These are phyloP conservation scores for Cryptococcus wingfieldii DNA, from an alignment of 1,284 basidiomycete species.

Conservation along the genomic window DNA sequence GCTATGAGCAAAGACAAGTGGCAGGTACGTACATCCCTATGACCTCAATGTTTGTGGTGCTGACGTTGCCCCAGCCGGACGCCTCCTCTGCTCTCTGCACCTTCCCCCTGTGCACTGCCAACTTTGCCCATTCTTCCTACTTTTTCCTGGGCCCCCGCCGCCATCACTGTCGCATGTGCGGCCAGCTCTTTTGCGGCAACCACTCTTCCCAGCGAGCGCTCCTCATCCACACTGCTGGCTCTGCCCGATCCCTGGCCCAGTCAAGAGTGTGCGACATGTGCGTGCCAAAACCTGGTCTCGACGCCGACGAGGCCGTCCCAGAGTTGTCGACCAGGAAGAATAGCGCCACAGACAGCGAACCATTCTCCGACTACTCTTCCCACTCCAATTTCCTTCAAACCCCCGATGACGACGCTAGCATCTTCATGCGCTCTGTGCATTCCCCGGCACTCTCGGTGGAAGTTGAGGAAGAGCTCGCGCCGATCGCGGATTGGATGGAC, in stretches of 20 bases:
- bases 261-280: constrained; percentile 42
- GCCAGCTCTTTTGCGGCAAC: constrained; percentile 33
- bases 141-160: constrained; percentile 34
- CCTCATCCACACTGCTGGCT: constrained; percentile 11
- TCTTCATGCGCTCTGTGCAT: constrained; percentile 1
- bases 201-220: constrained; percentile 30
- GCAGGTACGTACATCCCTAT: constrained; percentile 27
- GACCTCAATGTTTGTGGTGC: not conserved
- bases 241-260: constrained; percentile 2
- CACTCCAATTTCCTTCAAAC: constrained; percentile 16
- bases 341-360: constrained; percentile 20
- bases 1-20: constrained; percentile 23
- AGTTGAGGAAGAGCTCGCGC: constrained; percentile 25
- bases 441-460: constrained; percentile 2
- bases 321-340: constrained; percentile 12
- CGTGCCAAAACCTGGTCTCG: constrained; percentile 5
- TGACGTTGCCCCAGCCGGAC: constrained; percentile 20
- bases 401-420: constrained; percentile 10
- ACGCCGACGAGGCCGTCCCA: not conserved
- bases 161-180: constrained; percentile 44
- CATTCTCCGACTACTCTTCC: constrained; percentile 5
- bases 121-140: constrained; percentile 35
- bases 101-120: constrained; percentile 36
- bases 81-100: constrained; percentile 36
- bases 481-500: constrained; percentile 45